phyloP scores from a whole-genome alignment of 495 filamentous ascomycete species.

The Achaetomiella virescens region DNA sequence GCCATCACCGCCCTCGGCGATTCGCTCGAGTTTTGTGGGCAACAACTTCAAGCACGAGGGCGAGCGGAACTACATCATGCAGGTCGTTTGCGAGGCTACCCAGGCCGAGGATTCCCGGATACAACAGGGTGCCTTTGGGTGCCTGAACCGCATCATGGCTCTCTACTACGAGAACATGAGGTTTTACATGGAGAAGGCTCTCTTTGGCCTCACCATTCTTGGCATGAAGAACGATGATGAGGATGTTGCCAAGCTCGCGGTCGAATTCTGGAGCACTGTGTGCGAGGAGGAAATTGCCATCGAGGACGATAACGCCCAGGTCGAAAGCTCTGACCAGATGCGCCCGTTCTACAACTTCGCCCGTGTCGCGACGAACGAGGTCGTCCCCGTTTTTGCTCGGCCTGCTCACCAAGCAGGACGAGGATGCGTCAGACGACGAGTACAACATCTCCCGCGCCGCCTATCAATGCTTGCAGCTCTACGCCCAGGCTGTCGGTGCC shows the following conservation, averaged over 20 bases:
- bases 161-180: conserved; percentile 99
- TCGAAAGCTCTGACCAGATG: conserved; percentile 68
- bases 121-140: conserved; percentile 92
- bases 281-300: conserved; percentile 97
- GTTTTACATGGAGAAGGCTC: conserved; percentile 99
- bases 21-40: conserved; percentile 93
- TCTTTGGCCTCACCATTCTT: conserved; percentile 96
- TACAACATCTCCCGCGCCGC: conserved; percentile 94
- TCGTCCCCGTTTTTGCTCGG: conserved; percentile 84
- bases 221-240: conserved; percentile 98
- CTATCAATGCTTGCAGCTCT: conserved; percentile 94
- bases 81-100: conserved; percentile 97
- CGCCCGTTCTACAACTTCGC: conserved; percentile 90
- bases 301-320: conserved; percentile 88
- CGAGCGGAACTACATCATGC: conserved; percentile 99
- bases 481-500: conserved; percentile 79
- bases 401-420: conserved; percentile 91
- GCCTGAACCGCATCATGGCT: conserved; percentile 95
- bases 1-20: conserved; percentile 92
- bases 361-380: conserved; percentile 80
- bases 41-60: conserved; percentile 99
- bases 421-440: conserved; percentile 92
- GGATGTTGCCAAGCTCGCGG: conserved; percentile 93
- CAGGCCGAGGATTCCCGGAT: conserved; percentile 83
- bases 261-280: conserved; percentile 99